phyloP scores from a whole-genome alignment of 495 filamentous ascomycete species.

The Xylaria flabelliformis region DNA sequence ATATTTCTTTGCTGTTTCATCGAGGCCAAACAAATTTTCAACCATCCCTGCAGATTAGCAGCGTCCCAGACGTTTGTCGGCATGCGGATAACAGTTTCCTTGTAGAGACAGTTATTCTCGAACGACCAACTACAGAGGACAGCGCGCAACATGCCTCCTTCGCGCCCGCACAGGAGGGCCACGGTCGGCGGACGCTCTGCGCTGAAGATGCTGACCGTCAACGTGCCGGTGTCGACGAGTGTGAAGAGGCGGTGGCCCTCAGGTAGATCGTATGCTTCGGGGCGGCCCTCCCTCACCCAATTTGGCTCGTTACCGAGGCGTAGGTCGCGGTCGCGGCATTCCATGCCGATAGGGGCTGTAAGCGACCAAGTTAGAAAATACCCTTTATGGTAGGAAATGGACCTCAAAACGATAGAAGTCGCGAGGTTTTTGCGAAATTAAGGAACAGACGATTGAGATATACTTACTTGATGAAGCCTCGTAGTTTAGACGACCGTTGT shows the following conservation, averaged over 20 bases:
- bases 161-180: slow-evolving; percentile 36
- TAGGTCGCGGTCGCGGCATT: slow-evolving; percentile 42
- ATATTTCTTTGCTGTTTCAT: slow-evolving; percentile 13
- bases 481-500: slow-evolving; percentile 21
- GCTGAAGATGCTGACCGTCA: slow-evolving; percentile 41
- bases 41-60: not conserved
- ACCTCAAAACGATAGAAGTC: no score
- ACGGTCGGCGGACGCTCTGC: slow-evolving; percentile 35
- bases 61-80: slow-evolving; percentile 20
- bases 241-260: slow-evolving; percentile 36
- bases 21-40: slow-evolving; percentile 1
- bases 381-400: not conserved
- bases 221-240: slow-evolving; percentile 38
- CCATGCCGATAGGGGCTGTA: slow-evolving; percentile 12
- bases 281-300: slow-evolving; percentile 44
- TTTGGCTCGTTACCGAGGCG: slow-evolving; percentile 46
- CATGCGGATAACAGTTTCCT: slow-evolving; percentile 42
- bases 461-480: not conserved
- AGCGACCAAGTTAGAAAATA: not conserved
- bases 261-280: slow-evolving; percentile 52
- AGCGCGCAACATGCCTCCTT: slow-evolving; percentile 37
- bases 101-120: slow-evolving; percentile 32
- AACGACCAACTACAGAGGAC: slow-evolving; percentile 43
- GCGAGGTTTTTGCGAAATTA: not conserved
- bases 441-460: not conserved